Evolutionary conservation across 306 rosid genomes (phyloP), one percentile per base, ranked within the genome.

Genomic region (Cucurbita pepo): DNA sequence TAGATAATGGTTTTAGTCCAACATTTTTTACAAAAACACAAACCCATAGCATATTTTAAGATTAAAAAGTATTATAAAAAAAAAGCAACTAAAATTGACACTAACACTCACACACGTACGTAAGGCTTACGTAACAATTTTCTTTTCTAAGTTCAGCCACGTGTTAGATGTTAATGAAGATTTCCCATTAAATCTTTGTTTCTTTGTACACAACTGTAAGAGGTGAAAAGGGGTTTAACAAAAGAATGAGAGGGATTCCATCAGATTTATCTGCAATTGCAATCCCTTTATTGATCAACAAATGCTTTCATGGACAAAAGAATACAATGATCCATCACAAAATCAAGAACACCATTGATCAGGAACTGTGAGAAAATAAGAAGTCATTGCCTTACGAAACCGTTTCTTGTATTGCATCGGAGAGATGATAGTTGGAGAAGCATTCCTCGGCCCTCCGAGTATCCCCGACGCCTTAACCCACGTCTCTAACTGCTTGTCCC

Each of bases 401-500:
- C 99, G 86, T 81, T 91, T 91, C 86, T 95, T 95, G 92, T 95
- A 95, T 76, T 91, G 93, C 55, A 71, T 88, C 0, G 99, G 99
- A 57, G 99, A 95, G 69, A 95, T 82, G 41, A 95, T 86, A 36
- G 99, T 95, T 0, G 99, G 99, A 38, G 99, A 22, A 67, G 97
- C 89, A 77, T 95, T 95, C 73, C 71, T 95, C 0, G 82, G 87
- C 75, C 99, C 99, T 9, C 99, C 99, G 30, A 95, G 93, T 54
- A 95, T 91, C 40, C 99, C 99, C 21, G 96, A 79, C 9, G 96
- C 87, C 82, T 95, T 95, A 6, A 91, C 99, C 99, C 96, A 91
- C 43, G 99, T 91, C 78, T 95, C 99, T 74, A 95, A 83, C 80
- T 95, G 99, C 84, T 95, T 95, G 91, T 95, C 99, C 99, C 99